A percentile compares a stretch with the other conserved stretches of the same genome.
phyloP scores from a whole-genome alignment of 2,329 filamentous ascomycete genomes.

The Penicillium corylophilum region DNA sequence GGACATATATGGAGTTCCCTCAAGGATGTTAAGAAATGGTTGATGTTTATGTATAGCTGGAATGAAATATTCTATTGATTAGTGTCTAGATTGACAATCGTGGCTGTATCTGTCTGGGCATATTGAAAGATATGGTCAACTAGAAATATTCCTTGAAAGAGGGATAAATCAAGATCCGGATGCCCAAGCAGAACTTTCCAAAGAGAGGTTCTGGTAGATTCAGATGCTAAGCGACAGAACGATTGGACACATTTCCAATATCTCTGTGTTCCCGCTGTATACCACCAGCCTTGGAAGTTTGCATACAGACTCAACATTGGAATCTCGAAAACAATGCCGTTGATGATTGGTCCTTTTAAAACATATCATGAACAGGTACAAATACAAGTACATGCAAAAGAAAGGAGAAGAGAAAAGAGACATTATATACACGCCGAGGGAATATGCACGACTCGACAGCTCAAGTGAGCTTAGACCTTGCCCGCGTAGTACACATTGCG shows the following conservation, averaged over 20 bases:
- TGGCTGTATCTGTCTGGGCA: no score
- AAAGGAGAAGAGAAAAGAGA: slow-evolving; percentile 19
- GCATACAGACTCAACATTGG: slow-evolving; percentile 10
- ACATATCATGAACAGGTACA: slow-evolving; percentile 17
- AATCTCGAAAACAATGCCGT: slow-evolving; percentile 6
- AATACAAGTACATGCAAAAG: slow-evolving; percentile 33
- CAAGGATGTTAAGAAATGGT: not conserved
- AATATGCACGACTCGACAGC: slow-evolving; percentile 14
- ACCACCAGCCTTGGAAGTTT: not conserved
- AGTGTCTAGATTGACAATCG: no score
- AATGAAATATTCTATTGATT: no score
- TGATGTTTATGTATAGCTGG: not conserved
- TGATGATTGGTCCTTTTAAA: slow-evolving; percentile 19
- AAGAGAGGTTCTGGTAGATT: no score
- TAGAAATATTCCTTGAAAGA: no score
- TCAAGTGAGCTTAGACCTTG: slow-evolving; percentile 51
- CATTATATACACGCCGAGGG: slow-evolving; percentile 28
- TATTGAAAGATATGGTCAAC: no score
- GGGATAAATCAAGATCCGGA: no score
- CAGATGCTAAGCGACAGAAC: no score
- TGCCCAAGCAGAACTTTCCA: no score
- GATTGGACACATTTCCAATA: no score
- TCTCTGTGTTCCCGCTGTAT: no score
- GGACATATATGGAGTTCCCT: not conserved
- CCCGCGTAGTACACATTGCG: slow-evolving; percentile 96